Percentiles rank a stretch among this genome's conserved stretches.
These are phyloP conservation scores for Niveomyces coronatus DNA, from an alignment of 2,329 filamentous ascomycete species.

Conservation along the genomic window DNA sequence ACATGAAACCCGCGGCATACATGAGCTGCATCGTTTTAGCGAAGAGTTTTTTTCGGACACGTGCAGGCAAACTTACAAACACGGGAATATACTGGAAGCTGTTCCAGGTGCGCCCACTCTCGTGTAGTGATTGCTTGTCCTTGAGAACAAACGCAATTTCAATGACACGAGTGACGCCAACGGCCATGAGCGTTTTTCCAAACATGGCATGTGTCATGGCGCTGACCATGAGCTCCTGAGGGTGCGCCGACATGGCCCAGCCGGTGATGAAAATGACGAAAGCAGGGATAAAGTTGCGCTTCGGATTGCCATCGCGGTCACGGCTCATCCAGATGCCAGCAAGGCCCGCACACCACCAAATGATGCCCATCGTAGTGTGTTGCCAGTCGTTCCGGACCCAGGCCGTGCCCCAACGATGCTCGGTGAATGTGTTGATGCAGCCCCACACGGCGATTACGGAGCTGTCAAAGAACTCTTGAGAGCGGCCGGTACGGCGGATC, in stretches of 20 bases:
- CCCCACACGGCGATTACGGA: slow-evolving; percentile 88
- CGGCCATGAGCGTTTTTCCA: slow-evolving; percentile 90
- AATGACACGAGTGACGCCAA: slow-evolving; percentile 72
- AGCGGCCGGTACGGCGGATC: slow-evolving; percentile 71
- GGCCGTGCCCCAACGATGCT: slow-evolving; percentile 81
- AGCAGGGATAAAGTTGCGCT: slow-evolving; percentile 85
- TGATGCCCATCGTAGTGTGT: slow-evolving; percentile 97
- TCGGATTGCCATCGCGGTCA: slow-evolving; percentile 71
- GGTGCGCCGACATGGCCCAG: slow-evolving; percentile 90
- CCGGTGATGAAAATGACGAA: slow-evolving; percentile 88
- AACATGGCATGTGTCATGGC: slow-evolving; percentile 84
- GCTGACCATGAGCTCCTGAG: slow-evolving; percentile 73
- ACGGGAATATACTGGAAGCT: slow-evolving; percentile 45
- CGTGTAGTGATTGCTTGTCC: slow-evolving; percentile 55
- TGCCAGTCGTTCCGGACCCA: slow-evolving; percentile 95
- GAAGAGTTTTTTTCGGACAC: background rate
- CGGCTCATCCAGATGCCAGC: slow-evolving; percentile 86
- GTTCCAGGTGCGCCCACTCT: slow-evolving; percentile 59
- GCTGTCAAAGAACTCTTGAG: slow-evolving; percentile 95
- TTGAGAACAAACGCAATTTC: slow-evolving; percentile 82
- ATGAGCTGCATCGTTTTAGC: slow-evolving; percentile 50
- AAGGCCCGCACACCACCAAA: slow-evolving; percentile 94
- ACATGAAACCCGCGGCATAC: slow-evolving; percentile 86
- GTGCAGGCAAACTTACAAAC: slow-evolving; percentile 38
- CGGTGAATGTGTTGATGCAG: slow-evolving; percentile 95